Evolutionary conservation across 257 asterid species (phyloP).

Genomic region (Rhazya stricta): DNA sequence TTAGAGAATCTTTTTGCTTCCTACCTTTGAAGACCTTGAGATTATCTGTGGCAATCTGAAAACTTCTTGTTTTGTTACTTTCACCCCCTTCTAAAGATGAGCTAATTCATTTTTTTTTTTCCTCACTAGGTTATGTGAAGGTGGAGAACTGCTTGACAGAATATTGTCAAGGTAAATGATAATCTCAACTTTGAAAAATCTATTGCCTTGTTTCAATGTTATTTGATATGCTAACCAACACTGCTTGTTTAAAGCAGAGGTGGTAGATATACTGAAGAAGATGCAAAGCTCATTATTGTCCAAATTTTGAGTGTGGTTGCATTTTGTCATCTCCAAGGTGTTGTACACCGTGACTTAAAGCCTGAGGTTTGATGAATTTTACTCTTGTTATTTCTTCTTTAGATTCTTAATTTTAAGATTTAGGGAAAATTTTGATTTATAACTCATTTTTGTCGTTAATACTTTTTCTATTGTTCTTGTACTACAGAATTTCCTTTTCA

Average conservation of each 20-base stretch:
- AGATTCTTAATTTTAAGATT: slow-evolving; percentile 10
- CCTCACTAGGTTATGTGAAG: slow-evolving; percentile 81
- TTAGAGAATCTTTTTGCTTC: neutral
- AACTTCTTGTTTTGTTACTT: neutral
- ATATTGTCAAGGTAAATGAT: slow-evolving; percentile 71
- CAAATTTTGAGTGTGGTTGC: slow-evolving; percentile 91
- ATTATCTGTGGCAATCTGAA: neutral
- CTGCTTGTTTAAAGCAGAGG: slow-evolving; percentile 56
- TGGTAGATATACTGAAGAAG: slow-evolving; percentile 89
- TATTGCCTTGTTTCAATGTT: slow-evolving; percentile 12
- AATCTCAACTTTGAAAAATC: neutral
- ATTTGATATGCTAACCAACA: neutral
- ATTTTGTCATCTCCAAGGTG: slow-evolving; percentile 98
- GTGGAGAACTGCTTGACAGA: slow-evolving; percentile 91
- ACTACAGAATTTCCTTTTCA: slow-evolving; percentile 74
- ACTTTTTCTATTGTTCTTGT: slow-evolving; percentile 20
- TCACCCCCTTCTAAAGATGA: neutral
- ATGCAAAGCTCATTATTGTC: slow-evolving; percentile 79
- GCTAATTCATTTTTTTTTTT: slow-evolving; percentile 19
- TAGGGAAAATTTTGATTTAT: slow-evolving; percentile 10
- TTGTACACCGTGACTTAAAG: slow-evolving; percentile 95
- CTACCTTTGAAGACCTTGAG: neutral
- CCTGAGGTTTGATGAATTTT: slow-evolving; percentile 61
- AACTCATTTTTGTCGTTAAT: slow-evolving; percentile 13
- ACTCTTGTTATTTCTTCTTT: neutral